phyloP scores from a whole-genome alignment of 2,329 filamentous ascomycete genomes.

The Epichloe festucae region DNA sequence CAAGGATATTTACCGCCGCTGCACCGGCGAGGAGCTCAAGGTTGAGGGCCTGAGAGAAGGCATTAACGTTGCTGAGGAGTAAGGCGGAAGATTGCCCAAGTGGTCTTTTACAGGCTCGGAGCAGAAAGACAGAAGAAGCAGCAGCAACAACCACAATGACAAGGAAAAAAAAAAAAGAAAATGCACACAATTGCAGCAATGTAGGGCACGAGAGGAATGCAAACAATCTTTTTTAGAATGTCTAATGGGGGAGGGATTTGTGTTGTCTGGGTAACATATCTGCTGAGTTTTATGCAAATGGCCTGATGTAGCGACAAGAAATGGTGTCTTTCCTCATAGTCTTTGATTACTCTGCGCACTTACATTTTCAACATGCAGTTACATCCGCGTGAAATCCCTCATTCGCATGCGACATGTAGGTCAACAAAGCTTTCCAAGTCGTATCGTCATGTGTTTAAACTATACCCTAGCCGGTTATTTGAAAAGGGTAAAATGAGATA shows the following conservation, averaged over 20 bases:
- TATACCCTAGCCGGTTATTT: no score
- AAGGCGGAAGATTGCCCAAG: conserved; percentile 11
- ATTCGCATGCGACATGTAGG: no score
- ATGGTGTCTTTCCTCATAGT: not conserved
- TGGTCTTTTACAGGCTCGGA: not conserved
- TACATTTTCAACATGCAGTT: no score
- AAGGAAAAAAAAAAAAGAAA: not conserved
- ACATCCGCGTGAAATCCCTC: no score
- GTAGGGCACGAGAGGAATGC: not conserved
- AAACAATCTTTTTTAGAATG: conserved; percentile 1
- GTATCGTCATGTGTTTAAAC: no score
- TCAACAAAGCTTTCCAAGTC: no score
- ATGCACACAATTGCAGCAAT: not conserved
- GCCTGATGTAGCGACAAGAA: conserved; percentile 1
- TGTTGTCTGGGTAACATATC: conserved; percentile 3
- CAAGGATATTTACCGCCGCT: conserved; percentile 79
- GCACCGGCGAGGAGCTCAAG: conserved; percentile 71
- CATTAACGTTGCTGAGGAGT: conserved; percentile 58
- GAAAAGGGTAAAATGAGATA: no score
- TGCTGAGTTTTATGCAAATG: conserved; percentile 1
- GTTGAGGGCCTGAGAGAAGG: conserved; percentile 80
- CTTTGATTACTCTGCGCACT: no score
- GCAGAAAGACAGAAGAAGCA: not conserved
- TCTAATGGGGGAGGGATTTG: not conserved
- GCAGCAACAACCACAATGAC: not conserved